Conservation (phyloP, 257 asterid genomes). For the Ilex asprella region DNA sequence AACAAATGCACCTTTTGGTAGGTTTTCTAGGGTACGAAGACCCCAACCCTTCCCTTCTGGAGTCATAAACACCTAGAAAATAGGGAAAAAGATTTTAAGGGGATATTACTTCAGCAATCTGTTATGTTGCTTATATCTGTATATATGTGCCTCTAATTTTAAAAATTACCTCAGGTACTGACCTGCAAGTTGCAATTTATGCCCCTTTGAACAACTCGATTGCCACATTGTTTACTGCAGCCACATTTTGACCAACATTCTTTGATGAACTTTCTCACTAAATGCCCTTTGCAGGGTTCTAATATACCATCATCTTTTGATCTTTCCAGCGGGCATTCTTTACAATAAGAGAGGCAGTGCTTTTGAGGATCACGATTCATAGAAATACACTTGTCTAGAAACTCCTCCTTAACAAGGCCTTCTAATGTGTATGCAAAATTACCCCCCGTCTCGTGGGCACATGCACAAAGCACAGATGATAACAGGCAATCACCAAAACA, state of each 20-base stretch:
- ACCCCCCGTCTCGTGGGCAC: conserved; percentile 72
- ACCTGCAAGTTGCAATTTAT: conserved; percentile 76
- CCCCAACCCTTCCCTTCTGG: conserved; percentile 94
- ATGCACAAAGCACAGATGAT: conserved; percentile 57
- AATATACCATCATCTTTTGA: conserved; percentile 42
- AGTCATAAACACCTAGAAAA: conserved; percentile 74
- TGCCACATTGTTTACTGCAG: conserved; percentile 76
- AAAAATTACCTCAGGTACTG: background rate
- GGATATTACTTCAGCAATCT: no score
- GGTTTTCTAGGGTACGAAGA: conserved; percentile 87
- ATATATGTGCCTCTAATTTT: no score
- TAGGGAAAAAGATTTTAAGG: no score
- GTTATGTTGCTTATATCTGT: no score
- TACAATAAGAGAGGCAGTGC: conserved; percentile 58
- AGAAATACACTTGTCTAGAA: conserved; percentile 69
- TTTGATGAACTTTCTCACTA: conserved; percentile 69
- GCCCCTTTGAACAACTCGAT: conserved; percentile 95
- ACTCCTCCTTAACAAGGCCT: conserved; percentile 69
- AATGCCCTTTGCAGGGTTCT: conserved; percentile 91
- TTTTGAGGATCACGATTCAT: conserved; percentile 69
- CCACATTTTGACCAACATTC: conserved; percentile 99
- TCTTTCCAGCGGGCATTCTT: conserved; percentile 82
- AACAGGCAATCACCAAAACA: conserved; percentile 79
- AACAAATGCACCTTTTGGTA: conserved; percentile 89
- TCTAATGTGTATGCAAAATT: conserved; percentile 75